Percentiles rank a stretch among this genome's conserved stretches.
These are phyloP conservation scores for Cercospora berteroae DNA, from an alignment of 2,329 filamentous ascomycete genomes.

Conservation along the genomic window DNA sequence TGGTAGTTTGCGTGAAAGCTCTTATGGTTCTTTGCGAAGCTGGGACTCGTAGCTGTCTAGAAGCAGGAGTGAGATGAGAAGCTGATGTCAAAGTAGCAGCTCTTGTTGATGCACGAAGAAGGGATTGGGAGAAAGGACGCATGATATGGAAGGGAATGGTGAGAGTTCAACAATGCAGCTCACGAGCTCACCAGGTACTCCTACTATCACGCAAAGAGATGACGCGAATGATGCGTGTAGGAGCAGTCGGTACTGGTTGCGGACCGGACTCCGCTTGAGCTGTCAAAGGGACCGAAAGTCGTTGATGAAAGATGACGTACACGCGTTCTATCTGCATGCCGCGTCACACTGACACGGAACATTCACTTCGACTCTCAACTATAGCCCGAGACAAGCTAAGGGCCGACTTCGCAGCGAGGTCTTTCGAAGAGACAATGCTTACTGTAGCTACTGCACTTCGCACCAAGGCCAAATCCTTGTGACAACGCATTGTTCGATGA, in stretches of 20 bases:
- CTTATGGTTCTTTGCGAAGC: neutral
- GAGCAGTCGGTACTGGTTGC: neutral
- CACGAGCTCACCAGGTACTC: neutral
- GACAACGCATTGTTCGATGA: neutral
- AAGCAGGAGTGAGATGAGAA: neutral
- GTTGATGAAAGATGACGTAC: slow-evolving; percentile 7
- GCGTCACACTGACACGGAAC: neutral
- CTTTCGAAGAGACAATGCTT: no score
- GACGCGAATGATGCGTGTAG: neutral
- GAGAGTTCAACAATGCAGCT: neutral
- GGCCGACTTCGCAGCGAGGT: no score
- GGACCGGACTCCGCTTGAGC: neutral
- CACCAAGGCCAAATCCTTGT: neutral
- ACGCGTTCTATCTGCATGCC: neutral
- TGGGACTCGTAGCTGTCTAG: neutral
- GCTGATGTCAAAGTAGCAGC: neutral
- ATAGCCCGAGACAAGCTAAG: no score
- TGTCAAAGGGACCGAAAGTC: slow-evolving; percentile 1
- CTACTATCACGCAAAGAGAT: neutral
- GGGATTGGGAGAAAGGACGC: neutral
- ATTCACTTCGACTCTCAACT: neutral
- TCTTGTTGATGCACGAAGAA: neutral
- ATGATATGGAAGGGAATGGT: neutral
- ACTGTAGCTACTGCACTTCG: neutral
- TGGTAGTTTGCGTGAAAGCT: neutral